Percentiles rank a stretch among this genome's conserved stretches.
Evolutionary conservation across 805 yeast genomes (phyloP).

Genomic region (Nakazawaea siamensis): DNA sequence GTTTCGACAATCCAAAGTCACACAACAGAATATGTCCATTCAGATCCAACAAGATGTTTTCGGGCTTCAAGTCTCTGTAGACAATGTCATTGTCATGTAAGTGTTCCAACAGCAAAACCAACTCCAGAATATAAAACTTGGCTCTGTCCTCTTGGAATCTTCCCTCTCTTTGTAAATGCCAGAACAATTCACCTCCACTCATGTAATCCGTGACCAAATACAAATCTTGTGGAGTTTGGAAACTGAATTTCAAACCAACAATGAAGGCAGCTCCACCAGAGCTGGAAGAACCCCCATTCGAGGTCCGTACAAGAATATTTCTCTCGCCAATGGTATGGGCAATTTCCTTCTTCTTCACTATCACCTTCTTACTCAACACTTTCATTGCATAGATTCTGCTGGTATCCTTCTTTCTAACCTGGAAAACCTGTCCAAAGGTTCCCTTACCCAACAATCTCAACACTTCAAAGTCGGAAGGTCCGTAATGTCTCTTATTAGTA

Average conservation of each 20-base stretch:
- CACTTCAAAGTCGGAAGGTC: constrained; percentile 93
- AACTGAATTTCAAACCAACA: constrained; percentile 91
- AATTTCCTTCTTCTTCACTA: constrained; percentile 93
- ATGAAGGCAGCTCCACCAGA: too few species aligned
- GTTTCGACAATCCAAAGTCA: constrained; percentile 95
- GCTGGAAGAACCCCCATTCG: constrained; percentile 62
- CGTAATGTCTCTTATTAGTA: constrained; percentile 68
- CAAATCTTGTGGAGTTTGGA: constrained; percentile 89
- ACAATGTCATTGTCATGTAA: constrained; percentile 93
- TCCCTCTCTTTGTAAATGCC: constrained; percentile 97
- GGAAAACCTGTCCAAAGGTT: constrained; percentile 96
- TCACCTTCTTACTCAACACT: constrained; percentile 87
- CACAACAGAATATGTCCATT: constrained; percentile 96
- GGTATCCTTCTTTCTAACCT: constrained; percentile 87
- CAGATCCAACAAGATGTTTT: constrained; percentile 89
- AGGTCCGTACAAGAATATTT: constrained; percentile 87
- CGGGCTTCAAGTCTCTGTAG: constrained; percentile 95
- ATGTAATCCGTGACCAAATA: constrained; percentile 94
- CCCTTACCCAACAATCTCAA: constrained; percentile 90
- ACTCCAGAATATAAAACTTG: constrained; percentile 93
- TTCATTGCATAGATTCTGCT: constrained; percentile 95
- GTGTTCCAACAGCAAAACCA: constrained; percentile 88
- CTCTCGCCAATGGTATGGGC: constrained; percentile 98
- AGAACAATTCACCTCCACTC: constrained; percentile 96
- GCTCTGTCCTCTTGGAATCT: constrained; percentile 90